Evolutionary conservation across 2,329 filamentous ascomycete species (phyloP).

Genomic region (Ambrosiella beaveri): DNA sequence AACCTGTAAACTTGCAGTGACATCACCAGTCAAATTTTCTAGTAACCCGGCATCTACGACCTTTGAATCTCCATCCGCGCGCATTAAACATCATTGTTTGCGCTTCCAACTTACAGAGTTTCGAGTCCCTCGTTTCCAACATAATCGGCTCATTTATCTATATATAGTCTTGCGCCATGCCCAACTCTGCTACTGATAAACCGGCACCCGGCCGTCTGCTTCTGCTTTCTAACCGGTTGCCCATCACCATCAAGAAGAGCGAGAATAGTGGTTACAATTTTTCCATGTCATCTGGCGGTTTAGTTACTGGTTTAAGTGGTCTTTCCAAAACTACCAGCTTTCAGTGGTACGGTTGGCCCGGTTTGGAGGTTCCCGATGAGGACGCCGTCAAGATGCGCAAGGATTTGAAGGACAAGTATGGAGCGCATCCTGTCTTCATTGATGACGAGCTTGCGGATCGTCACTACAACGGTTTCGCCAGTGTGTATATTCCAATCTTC

Average conservation of each 20-base stretch:
- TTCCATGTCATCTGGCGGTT: slow-evolving; percentile 89
- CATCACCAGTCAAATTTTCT: not conserved
- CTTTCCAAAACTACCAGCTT: slow-evolving; percentile 85
- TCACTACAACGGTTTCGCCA: slow-evolving; percentile 97
- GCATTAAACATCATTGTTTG: not conserved
- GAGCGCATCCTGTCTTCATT: slow-evolving; percentile 81
- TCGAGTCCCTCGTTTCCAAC: not conserved
- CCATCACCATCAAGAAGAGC: slow-evolving; percentile 88
- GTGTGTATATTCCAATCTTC: slow-evolving; percentile 33
- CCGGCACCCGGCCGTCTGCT: slow-evolving; percentile 41
- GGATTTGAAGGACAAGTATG: slow-evolving; percentile 71
- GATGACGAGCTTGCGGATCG: slow-evolving; percentile 83
- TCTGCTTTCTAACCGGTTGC: slow-evolving; percentile 83
- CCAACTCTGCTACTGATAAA: slow-evolving; percentile 21
- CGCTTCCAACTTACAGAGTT: not conserved
- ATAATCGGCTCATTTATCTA: not conserved
- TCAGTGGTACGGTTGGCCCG: slow-evolving; percentile 98
- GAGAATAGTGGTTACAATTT: slow-evolving; percentile 86
- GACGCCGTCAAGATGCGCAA: slow-evolving; percentile 60
- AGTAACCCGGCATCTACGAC: not conserved
- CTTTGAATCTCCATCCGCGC: not conserved
- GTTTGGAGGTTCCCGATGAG: slow-evolving; percentile 72
- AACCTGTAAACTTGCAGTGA: not conserved
- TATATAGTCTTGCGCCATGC: slow-evolving; percentile 18
- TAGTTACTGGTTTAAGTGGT: slow-evolving; percentile 85